Conservation (phyloP, 2,329 filamentous ascomycete genomes). For the Aspergillus clavatus region DNA sequence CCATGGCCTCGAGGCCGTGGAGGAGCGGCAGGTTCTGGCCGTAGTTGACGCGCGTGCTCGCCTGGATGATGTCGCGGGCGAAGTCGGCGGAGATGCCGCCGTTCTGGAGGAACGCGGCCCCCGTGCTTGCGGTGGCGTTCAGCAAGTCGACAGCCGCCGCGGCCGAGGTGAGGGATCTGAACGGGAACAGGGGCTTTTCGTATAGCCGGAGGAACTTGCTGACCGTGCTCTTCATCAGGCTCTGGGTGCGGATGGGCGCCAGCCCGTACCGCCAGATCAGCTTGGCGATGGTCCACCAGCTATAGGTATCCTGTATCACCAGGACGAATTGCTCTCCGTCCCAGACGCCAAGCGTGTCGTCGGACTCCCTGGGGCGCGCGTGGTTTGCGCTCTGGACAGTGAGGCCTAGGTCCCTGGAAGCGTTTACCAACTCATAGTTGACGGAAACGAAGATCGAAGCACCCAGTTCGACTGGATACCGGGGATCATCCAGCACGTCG, state of each 20-base stretch:
- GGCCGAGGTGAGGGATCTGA: slow-evolving; percentile 65
- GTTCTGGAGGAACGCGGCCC: slow-evolving; percentile 63
- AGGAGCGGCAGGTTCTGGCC: slow-evolving; percentile 82
- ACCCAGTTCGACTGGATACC: slow-evolving; percentile 73
- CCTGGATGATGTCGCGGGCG: slow-evolving; percentile 77
- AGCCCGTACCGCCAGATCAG: slow-evolving; percentile 81
- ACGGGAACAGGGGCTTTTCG: slow-evolving; percentile 76
- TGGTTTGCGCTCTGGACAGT: slow-evolving; percentile 46
- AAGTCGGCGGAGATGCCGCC: slow-evolving; percentile 66
- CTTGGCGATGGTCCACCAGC: slow-evolving; percentile 77
- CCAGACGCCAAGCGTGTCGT: slow-evolving; percentile 70
- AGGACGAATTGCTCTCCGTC: slow-evolving; percentile 73
- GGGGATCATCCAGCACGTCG: slow-evolving; percentile 63
- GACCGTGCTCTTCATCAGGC: slow-evolving; percentile 66
- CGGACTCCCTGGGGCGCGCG: slow-evolving; percentile 43
- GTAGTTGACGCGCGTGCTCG: slow-evolving; percentile 90
- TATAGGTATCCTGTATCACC: slow-evolving; percentile 54
- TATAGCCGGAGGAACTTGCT: slow-evolving; percentile 76
- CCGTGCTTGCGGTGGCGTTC: slow-evolving; percentile 64
- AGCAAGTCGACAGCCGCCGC: slow-evolving; percentile 64
- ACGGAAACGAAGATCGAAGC: slow-evolving; percentile 85
- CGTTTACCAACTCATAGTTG: slow-evolving; percentile 76
- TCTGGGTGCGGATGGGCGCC: slow-evolving; percentile 68
- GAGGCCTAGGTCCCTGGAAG: slow-evolving; percentile 67
- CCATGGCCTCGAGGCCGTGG: slow-evolving; percentile 85